Percentiles rank a stretch among this genome's conserved stretches.
Evolutionary conservation across 176 grass and related monocot species (phyloP).

Genomic region (Musa acuminata): DNA sequence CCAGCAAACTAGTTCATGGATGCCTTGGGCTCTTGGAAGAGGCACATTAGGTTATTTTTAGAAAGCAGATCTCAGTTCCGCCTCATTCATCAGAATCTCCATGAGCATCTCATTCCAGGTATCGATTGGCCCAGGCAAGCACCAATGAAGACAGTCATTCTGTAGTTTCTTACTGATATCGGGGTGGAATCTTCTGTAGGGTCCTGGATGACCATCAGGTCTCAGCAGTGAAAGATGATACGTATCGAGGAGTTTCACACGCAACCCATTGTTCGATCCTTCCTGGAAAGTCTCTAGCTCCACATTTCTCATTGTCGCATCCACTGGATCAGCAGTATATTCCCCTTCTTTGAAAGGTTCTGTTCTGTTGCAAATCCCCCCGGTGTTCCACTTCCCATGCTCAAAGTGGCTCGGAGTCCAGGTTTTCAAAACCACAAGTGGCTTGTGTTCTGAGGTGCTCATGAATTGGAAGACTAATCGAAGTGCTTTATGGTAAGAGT

Average conservation of each 20-base stretch:
- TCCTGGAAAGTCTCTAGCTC: constrained; percentile 49
- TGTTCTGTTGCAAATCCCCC: constrained; percentile 46
- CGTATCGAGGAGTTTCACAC: constrained; percentile 59
- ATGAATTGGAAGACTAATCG: constrained; percentile 53
- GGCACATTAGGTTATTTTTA: neutral
- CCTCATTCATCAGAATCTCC: constrained; percentile 39
- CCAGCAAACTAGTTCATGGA: neutral
- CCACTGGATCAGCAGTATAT: constrained; percentile 35
- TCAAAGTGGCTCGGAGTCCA: constrained; percentile 91
- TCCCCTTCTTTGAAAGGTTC: constrained; percentile 64
- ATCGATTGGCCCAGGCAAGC: constrained; percentile 74
- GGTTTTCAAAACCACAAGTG: constrained; percentile 58
- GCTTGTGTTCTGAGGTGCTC: constrained; percentile 34
- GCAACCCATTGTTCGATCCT: constrained; percentile 11
- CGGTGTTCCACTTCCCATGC: constrained; percentile 66
- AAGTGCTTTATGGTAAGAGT: constrained; percentile 53
- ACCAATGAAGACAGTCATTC: constrained; percentile 93
- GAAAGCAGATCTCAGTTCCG: neutral
- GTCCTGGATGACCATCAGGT: constrained; percentile 72
- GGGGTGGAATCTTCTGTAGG: constrained; percentile 51
- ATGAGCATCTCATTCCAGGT: constrained; percentile 73
- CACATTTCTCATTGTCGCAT: constrained; percentile 52
- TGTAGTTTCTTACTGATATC: constrained; percentile 32
- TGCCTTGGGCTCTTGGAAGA: neutral
- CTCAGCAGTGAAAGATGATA: constrained; percentile 55